Conservation (phyloP, 495 filamentous ascomycete species). For the Tricharina praecox region DNA sequence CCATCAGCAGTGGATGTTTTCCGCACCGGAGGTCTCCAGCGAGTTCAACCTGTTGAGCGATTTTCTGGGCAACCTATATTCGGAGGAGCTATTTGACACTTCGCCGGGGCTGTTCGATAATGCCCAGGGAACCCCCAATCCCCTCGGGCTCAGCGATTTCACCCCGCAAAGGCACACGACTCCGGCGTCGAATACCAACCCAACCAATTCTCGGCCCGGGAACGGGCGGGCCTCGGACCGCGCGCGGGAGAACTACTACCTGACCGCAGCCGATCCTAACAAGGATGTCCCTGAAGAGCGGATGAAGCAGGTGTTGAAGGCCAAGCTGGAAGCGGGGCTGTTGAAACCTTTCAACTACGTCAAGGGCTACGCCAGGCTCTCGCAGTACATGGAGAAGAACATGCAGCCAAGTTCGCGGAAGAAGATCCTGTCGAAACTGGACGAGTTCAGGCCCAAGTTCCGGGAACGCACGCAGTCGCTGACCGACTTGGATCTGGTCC, state of each 20-base stretch:
- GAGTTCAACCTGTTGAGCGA: conserved; percentile 94
- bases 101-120: conserved; percentile 1
- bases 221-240: conserved; percentile 52
- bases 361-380: conserved; percentile 78
- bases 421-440: conserved; percentile 76
- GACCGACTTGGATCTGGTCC: conserved; percentile 79
- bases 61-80: conserved; percentile 63
- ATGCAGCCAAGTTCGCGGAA: conserved; percentile 61
- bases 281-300: conserved; percentile 83
- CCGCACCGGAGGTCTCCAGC: conserved; percentile 78
- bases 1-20: conserved; percentile 90
- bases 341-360: conserved; percentile 96
- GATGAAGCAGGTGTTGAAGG: conserved; percentile 85
- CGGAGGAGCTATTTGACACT: conserved; percentile 15
- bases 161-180: conserved; percentile 12
- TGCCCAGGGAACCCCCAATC: neutral
- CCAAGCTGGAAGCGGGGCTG: conserved; percentile 87
- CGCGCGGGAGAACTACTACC: conserved; percentile 77
- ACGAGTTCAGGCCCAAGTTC: conserved; percentile 87
- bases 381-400: conserved; percentile 77
- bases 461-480: conserved; percentile 81
- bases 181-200: conserved; percentile 9
- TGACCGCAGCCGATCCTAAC: conserved; percentile 90
- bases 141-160: conserved; percentile 6
- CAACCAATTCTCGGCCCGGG: conserved; percentile 39